Base-by-base conservation (phyloP, 2,329 filamentous ascomycete species). In the Chaetomiaceae sp. region DNA sequence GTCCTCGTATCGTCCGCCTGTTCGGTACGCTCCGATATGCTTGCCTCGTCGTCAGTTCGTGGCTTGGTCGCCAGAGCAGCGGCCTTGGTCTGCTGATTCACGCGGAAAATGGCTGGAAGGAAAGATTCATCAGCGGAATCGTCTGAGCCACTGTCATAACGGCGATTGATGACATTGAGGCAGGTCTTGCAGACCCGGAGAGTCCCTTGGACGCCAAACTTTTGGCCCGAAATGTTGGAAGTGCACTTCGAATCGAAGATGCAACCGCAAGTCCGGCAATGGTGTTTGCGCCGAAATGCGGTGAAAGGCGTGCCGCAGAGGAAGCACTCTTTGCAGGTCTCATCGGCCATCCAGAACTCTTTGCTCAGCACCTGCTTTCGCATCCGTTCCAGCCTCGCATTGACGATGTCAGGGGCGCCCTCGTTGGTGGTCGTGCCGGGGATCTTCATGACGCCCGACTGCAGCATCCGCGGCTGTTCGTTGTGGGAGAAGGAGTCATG, bases 271-370 rank as follows among this genome's bases (percentile, higher is more conserved):
- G 84, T 88, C 56, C 95, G 85, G 68, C 94, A 99, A 69, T 99
- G 94, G 68, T 99, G 94, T 66, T 99, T 99, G 59, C 94, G 84
- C 54, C 94, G 82, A 66, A 97, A 97, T 1, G 92, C 94, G 0
- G 90, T 90, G 65, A 99, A 99, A 2, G 88, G 81, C 54, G 89
- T 87, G 40, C 89, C 89, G 64, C 94, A 99, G 40, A 89, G 82
- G 67, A 96, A 99, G 65, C 94, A 99, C 63, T 96, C 92, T 67
- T 95, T 97, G 55, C 92, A 95, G 58, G 95, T 96, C 65, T 97
- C 94, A 66, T 99, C 94, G 55, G 90, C 89, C 94, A 99, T 99
- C 94, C 92, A 97, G 63, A 96, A 97, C 62, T 97, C 91, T 65
- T 91, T 94, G 67, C 89, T 95, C 41, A 97, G 73, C 7, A 99